Conservation (phyloP, 2,329 filamentous ascomycete genomes). For the Trichoderma gracile region DNA sequence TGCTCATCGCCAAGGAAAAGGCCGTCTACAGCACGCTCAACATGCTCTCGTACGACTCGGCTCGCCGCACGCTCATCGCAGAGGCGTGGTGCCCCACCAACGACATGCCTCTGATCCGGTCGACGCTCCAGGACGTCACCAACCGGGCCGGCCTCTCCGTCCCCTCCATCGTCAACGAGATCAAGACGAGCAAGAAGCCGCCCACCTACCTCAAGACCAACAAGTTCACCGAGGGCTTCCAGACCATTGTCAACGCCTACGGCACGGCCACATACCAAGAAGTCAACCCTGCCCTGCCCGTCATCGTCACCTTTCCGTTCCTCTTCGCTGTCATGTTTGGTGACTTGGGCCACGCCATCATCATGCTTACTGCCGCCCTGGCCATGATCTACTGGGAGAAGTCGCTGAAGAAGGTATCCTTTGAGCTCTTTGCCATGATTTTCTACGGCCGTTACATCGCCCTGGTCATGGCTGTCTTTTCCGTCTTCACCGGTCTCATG, state of each 20-base stretch:
- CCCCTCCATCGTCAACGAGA: conserved; percentile 97
- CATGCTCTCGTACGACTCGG: conserved; percentile 93
- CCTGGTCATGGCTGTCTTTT: conserved; percentile 96
- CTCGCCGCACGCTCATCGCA: conserved; percentile 92
- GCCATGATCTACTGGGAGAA: conserved; percentile 98
- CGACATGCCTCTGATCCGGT: conserved; percentile 83
- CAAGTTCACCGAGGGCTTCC: conserved; percentile 96
- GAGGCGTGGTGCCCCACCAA: conserved; percentile 97
- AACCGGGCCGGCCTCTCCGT: conserved; percentile 95
- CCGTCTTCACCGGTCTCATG: conserved; percentile 92
- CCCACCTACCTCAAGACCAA: conserved; percentile 98
- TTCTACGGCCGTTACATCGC: conserved; percentile 99
- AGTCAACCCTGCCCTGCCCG: conserved; percentile 92
- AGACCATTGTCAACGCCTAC: conserved; percentile 98
- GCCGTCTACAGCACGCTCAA: conserved; percentile 95
- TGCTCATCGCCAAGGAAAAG: conserved; percentile 97
- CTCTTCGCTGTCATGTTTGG: conserved; percentile 99
- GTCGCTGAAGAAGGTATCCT: conserved; percentile 83
- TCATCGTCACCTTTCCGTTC: conserved; percentile 98
- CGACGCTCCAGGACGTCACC: conserved; percentile 93
- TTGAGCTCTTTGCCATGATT: conserved; percentile 96
- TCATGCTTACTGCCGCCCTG: conserved; percentile 80
- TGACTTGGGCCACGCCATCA: conserved; percentile 88
- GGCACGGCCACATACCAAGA: conserved; percentile 97
- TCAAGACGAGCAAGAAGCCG: conserved; percentile 94